Percentiles rank a stretch among this genome's conserved stretches.
Evolutionary conservation across 192 early-diverging fungal species (phyloP).

Genomic region (Backusella australiensis): DNA sequence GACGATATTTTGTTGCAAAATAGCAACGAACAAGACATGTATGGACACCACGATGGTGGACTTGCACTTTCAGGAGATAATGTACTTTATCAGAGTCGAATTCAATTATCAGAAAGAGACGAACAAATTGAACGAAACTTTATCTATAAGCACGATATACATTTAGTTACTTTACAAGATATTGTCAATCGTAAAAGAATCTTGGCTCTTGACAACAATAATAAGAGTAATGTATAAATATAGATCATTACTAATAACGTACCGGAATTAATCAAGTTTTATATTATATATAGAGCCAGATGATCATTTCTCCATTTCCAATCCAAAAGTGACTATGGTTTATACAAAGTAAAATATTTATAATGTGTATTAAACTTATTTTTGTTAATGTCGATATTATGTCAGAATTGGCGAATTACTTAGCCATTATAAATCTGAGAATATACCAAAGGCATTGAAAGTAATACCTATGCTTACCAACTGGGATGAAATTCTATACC

Average conservation of each 20-base stretch:
- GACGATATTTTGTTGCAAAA: neutral
- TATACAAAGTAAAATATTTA: slow-evolving; percentile 2
- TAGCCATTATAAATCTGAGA: neutral
- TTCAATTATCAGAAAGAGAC: neutral
- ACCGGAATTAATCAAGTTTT: neutral
- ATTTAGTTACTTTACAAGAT: neutral
- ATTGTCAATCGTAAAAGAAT: neutral
- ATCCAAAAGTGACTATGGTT: slow-evolving; percentile 2
- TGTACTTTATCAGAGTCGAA: neutral
- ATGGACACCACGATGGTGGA: neutral
- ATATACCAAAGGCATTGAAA: slow-evolving; percentile 9
- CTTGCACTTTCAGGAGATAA: neutral
- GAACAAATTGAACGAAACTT: neutral
- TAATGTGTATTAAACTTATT: neutral
- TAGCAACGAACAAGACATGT: neutral
- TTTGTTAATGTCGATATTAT: neutral
- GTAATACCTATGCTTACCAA: slow-evolving; percentile 9
- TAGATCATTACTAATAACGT: neutral
- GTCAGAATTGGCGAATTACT: slow-evolving; percentile 1
- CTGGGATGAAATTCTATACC: slow-evolving; percentile 14
- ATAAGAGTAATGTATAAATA: neutral
- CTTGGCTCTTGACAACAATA: neutral
- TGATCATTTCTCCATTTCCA: neutral
- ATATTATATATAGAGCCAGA: neutral
- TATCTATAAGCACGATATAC: neutral